Percentiles rank a stretch among this genome's conserved stretches.
phyloP scores from a whole-genome alignment of 2,329 filamentous ascomycete genomes.

The Mariannaea sp. region DNA sequence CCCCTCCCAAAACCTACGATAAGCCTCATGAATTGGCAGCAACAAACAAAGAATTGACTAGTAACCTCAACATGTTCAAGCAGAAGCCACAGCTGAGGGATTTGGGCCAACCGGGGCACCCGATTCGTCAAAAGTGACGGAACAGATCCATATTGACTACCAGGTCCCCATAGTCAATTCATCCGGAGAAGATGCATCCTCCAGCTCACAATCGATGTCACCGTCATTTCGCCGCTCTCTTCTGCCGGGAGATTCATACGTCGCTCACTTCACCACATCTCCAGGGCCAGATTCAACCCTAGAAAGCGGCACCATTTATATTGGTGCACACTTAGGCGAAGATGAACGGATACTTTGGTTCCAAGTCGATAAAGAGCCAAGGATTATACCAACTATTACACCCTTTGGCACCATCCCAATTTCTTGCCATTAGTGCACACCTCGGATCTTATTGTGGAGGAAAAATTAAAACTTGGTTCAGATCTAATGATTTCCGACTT shows the following conservation, averaged over 20 bases:
- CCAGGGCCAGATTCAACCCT: constrained; percentile 19
- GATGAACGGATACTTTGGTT: constrained; percentile 35
- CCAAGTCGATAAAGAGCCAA: constrained; percentile 29
- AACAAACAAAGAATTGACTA: too few species aligned
- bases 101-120: too few species aligned
- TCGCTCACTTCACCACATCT: constrained; percentile 26
- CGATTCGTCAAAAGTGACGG: constrained; percentile 32
- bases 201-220: constrained; percentile 19
- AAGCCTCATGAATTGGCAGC: too few species aligned
- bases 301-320: constrained; percentile 24
- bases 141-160: constrained; percentile 34
- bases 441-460: constrained; percentile 32
- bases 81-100: too few species aligned
- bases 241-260: constrained; percentile 31
- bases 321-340: constrained; percentile 24
- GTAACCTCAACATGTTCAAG: too few species aligned
- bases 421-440: constrained; percentile 31
- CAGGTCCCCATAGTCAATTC: constrained; percentile 23
- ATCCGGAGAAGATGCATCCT: constrained; percentile 22
- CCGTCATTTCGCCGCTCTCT: constrained; percentile 29
- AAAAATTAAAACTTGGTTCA: constrained; percentile 30
- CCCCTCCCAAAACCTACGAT: too few species aligned
- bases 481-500: constrained; percentile 33
- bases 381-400: constrained; percentile 34
- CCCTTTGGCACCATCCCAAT: constrained; percentile 30